Evolutionary conservation across 768 basidiomycete species (phyloP).

Genomic region (Pleurotus giganteus): DNA sequence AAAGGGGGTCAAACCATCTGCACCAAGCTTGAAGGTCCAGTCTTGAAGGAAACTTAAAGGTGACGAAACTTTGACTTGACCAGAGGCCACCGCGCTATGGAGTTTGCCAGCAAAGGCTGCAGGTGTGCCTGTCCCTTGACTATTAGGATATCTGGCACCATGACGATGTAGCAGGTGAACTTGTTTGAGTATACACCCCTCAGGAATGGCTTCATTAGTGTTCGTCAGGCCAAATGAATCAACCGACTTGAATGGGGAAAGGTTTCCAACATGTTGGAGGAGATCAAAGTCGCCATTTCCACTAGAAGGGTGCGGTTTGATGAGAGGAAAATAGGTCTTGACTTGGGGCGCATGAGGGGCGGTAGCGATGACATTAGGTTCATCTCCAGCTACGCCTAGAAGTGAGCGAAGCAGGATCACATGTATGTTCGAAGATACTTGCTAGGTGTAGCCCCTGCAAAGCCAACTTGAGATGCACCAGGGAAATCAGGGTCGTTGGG

Average conservation of each 20-base stretch:
- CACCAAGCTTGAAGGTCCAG: slow-evolving; percentile 79
- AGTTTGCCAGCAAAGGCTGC: slow-evolving; percentile 44
- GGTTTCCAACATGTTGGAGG: slow-evolving; percentile 44
- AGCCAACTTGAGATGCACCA: slow-evolving; percentile 39
- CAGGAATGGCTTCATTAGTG: slow-evolving; percentile 43
- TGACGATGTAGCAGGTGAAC: slow-evolving; percentile 68
- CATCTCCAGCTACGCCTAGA: slow-evolving; percentile 36
- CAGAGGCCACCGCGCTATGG: slow-evolving; percentile 38
- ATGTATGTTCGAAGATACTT: slow-evolving; percentile 14
- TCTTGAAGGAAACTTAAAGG: slow-evolving; percentile 62
- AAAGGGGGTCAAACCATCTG: slow-evolving; percentile 74
- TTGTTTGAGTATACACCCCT: slow-evolving; percentile 43
- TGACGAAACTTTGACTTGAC: slow-evolving; percentile 50
- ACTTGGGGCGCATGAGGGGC: slow-evolving; percentile 38
- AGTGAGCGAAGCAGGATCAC: background rate
- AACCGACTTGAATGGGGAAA: slow-evolving; percentile 51
- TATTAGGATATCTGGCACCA: slow-evolving; percentile 61
- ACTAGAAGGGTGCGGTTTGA: slow-evolving; percentile 35
- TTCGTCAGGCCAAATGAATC: slow-evolving; percentile 48
- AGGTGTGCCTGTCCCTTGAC: slow-evolving; percentile 34
- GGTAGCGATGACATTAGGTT: slow-evolving; percentile 37
- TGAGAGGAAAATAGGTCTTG: slow-evolving; percentile 37
- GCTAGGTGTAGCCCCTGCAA: slow-evolving; percentile 49
- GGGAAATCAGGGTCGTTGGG: slow-evolving; percentile 37
- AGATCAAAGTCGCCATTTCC: slow-evolving; percentile 38